Conservation (phyloP, 495 filamentous ascomycete species). For the Cercophora scortea region DNA sequence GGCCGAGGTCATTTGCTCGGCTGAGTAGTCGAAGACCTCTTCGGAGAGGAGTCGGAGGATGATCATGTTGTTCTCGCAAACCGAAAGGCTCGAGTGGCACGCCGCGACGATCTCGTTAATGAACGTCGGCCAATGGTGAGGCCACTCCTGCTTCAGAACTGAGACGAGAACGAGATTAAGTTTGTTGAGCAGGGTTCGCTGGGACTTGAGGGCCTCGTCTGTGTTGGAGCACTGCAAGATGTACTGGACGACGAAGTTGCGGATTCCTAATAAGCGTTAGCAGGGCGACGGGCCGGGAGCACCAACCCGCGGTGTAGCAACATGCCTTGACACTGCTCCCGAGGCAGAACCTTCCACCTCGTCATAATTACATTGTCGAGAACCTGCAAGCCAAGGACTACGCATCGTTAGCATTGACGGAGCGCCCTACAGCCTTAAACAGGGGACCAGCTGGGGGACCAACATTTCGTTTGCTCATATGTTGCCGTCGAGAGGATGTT, state of each 20-base stretch:
- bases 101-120: slow-evolving; percentile 99
- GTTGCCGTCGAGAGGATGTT: slow-evolving; percentile 85
- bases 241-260: slow-evolving; percentile 96
- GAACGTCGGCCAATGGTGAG: slow-evolving; percentile 99
- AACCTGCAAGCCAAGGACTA: slow-evolving; percentile 90
- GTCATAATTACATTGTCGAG: slow-evolving; percentile 98
- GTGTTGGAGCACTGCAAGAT: slow-evolving; percentile 87
- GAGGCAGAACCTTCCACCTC: slow-evolving; percentile 92
- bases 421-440: not conserved
- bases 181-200: slow-evolving; percentile 91
- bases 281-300: not conserved
- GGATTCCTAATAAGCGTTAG: slow-evolving; percentile 59
- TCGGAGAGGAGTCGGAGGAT: slow-evolving; percentile 93
- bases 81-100: slow-evolving; percentile 85
- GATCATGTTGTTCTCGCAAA: slow-evolving; percentile 99
- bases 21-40: slow-evolving; percentile 97
- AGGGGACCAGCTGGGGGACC: slow-evolving; percentile 21
- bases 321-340: slow-evolving; percentile 87
- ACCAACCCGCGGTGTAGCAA: not conserved
- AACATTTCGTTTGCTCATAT: slow-evolving; percentile 96
- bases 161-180: slow-evolving; percentile 95
- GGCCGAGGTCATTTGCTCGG: slow-evolving; percentile 94
- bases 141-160: slow-evolving; percentile 99
- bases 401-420: slow-evolving; percentile 35
- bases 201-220: slow-evolving; percentile 72